A percentile compares a stretch with the other conserved stretches of the same genome.
phyloP scores from a whole-genome alignment of 2,329 filamentous ascomycete species.

The Fusarium paranaense region DNA sequence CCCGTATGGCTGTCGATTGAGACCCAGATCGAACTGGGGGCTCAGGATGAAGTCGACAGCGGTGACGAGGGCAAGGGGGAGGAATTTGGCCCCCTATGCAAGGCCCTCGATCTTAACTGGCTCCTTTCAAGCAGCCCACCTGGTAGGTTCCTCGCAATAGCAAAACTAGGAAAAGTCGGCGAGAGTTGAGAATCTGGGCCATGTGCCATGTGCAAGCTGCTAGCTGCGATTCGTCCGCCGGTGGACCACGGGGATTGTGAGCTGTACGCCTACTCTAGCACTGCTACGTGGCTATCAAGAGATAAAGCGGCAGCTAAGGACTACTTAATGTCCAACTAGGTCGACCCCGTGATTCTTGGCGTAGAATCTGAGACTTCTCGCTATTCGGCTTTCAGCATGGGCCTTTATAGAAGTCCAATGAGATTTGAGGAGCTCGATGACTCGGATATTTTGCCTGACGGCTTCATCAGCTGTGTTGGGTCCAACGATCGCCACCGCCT shows the following conservation, averaged over 20 bases:
- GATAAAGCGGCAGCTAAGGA: not conserved
- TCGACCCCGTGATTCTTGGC: not conserved
- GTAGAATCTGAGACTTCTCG: not conserved
- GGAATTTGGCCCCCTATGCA: not conserved
- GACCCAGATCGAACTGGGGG: not conserved
- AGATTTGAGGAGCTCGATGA: too few relatives aligned
- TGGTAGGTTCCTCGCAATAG: too few relatives aligned
- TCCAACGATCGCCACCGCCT: not conserved
- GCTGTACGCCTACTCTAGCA: not conserved
- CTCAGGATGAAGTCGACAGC: not conserved
- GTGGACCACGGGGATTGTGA: not conserved
- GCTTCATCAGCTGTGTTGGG: not conserved
- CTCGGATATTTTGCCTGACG: not conserved
- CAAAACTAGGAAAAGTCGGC: not conserved
- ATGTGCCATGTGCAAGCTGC: not conserved
- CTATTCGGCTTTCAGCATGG: too few relatives aligned
- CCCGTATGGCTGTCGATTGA: not conserved
- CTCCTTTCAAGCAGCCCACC: not conserved
- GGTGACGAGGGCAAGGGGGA: not conserved
- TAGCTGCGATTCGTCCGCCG: not conserved
- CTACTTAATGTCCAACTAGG: not conserved
- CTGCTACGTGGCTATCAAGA: not conserved
- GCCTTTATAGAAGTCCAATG: too few relatives aligned
- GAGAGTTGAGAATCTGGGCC: not conserved
- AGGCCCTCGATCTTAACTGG: not conserved